Evolutionary conservation across 2,329 filamentous ascomycete species (phyloP), one percentile per base, ranked within the genome.

Genomic region (Diaporthe caulivora): DNA sequence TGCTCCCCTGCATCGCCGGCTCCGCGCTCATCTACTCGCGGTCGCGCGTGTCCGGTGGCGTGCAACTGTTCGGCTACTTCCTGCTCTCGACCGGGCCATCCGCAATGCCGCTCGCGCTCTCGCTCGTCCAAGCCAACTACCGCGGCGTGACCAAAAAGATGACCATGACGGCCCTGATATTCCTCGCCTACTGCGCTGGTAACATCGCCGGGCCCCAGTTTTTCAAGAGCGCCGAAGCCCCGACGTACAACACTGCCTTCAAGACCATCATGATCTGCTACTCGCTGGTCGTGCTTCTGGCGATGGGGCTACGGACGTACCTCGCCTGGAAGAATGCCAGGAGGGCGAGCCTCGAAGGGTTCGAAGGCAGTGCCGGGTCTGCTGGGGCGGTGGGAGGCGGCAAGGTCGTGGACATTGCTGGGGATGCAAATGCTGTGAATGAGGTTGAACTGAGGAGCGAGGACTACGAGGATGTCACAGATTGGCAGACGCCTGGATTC

Each of bases 131-230:
- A 77, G 84, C 87, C 21, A 90, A 91, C 77, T 88, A 86, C 76
- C 84, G 86, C 17, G 89, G 89, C 21, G 86, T 89, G 26, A 89
- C 88, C 42, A 91, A 91, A 82, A 91, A 90, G 80, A 88, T 89
- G 84, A 89, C 88, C 9, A 86, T 90, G 71, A 90, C 87, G 1
- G 87, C 87, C 0, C 77, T 90, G 76, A 79, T 90, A 5, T 90
- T 91, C 75, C 77, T 90, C 13, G 86, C 85, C 3, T 91, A 90
- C 76, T 90, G 88, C 70, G 80, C 84, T 1, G 89, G 89, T 1
- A 91, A 90, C 74, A 89, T 91, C 58, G 82, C 83, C 1, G 88
- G 89, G 0, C 89, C 89, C 2, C 88, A 90, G 57, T 85, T 90
- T 76, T 91, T 90, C 79, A 83, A 81, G 57, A 78, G 84, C 3